A percentile compares a stretch with the other conserved stretches of the same genome.
phyloP scores from a whole-genome alignment of 441 rosid genomes.

The Adansonia madagascariensis region DNA sequence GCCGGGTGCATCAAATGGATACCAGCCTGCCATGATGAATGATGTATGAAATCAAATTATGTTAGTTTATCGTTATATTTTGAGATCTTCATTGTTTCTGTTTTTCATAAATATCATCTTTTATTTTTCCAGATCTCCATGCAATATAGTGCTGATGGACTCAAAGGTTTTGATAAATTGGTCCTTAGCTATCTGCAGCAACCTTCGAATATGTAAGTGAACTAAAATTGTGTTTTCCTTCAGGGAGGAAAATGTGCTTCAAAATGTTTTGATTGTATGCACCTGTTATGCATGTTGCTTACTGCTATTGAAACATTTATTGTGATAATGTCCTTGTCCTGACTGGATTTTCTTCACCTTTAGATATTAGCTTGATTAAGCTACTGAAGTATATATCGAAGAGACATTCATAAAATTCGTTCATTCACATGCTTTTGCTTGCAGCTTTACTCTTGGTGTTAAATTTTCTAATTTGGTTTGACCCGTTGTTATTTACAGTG shows the following conservation, averaged over 20 bases:
- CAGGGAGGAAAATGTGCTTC: not conserved
- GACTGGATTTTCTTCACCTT: too few species aligned
- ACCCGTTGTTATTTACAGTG: slow-evolving; percentile 49
- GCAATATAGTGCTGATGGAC: slow-evolving; percentile 57
- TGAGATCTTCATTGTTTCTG: not conserved
- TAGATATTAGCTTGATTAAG: not conserved
- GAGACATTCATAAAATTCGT: slow-evolving; percentile 12
- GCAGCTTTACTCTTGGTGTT: not conserved
- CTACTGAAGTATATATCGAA: not conserved
- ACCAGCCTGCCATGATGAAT: slow-evolving; percentile 43
- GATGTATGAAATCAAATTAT: slow-evolving; percentile 44
- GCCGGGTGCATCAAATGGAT: slow-evolving; percentile 40
- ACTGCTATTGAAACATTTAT: too few species aligned
- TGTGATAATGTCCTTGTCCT: too few species aligned
- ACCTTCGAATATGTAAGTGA: slow-evolving; percentile 69
- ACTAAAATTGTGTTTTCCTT: not conserved
- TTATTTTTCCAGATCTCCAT: slow-evolving; percentile 41
- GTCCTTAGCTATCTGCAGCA: slow-evolving; percentile 79
- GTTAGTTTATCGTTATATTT: not conserved
- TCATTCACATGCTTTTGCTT: not conserved
- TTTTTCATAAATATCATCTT: slow-evolving; percentile 17
- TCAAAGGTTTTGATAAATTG: slow-evolving; percentile 74
- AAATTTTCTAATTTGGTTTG: not conserved
- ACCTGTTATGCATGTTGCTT: not conserved
- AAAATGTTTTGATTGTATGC: not conserved